A percentile compares a stretch with the other conserved stretches of the same genome.
phyloP scores from a whole-genome alignment of 768 basidiomycete species.

The Naematelia encephala region DNA sequence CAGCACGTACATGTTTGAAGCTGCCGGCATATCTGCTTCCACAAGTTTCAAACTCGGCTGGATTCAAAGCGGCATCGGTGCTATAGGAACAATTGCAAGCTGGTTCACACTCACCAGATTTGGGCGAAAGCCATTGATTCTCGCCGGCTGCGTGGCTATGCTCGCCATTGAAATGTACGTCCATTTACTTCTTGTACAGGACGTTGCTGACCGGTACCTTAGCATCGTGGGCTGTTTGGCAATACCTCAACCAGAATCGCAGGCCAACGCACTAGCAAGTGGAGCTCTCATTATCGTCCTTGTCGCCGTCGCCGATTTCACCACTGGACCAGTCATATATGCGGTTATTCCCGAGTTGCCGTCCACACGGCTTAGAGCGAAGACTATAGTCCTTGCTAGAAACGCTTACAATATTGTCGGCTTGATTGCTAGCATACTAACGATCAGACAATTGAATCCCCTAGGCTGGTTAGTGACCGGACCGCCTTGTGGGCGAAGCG shows the following conservation, averaged over 20 bases:
- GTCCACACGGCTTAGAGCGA: constrained; percentile 30
- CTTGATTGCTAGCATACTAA: not conserved
- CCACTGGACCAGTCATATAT: constrained; percentile 22
- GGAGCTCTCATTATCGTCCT: constrained; percentile 2
- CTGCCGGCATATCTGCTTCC: not conserved
- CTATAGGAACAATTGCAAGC: constrained; percentile 19
- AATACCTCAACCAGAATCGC: constrained; percentile 5
- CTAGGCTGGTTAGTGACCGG: not conserved
- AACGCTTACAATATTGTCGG: constrained; percentile 29
- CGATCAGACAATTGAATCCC: not conserved
- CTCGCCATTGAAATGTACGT: not conserved
- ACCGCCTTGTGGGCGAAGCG: not conserved
- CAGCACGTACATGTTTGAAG: constrained; percentile 1
- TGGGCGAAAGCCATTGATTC: constrained; percentile 31
- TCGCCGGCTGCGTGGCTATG: not conserved
- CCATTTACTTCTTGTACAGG: no score
- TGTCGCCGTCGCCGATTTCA: constrained; percentile 3
- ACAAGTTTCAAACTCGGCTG: constrained; percentile 6
- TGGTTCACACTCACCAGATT: constrained; percentile 21
- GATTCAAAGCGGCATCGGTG: constrained; percentile 8
- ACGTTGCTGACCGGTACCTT: no score
- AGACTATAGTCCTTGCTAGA: constrained; percentile 36
- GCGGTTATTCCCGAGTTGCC: constrained; percentile 22
- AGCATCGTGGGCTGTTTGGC: constrained; percentile 1
- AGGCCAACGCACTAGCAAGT: constrained; percentile 27